Conservation (phyloP, 352 stramenopile genomes). For the Pythium scleroteichum region DNA sequence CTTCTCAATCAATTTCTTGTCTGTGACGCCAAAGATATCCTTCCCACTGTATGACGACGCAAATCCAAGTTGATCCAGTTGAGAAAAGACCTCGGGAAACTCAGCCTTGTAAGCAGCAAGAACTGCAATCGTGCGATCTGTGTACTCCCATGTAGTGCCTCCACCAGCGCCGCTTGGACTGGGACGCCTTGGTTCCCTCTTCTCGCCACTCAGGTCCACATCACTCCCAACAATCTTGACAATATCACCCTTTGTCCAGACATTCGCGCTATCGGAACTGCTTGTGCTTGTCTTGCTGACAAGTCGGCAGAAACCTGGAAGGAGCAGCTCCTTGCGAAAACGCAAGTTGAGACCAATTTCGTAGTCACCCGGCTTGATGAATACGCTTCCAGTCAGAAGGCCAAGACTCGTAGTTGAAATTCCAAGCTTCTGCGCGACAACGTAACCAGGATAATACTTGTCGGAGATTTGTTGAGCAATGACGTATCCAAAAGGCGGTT, state of each 20-base stretch:
- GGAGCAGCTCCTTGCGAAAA: slow-evolving; percentile 79
- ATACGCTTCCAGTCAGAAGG: slow-evolving; percentile 92
- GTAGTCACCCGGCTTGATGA: slow-evolving; percentile 90
- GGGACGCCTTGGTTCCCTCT: slow-evolving; percentile 29
- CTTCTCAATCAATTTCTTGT: slow-evolving; percentile 53
- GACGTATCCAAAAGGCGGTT: slow-evolving; percentile 96
- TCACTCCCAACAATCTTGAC: slow-evolving; percentile 92
- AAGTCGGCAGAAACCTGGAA: slow-evolving; percentile 93
- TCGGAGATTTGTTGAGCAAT: slow-evolving; percentile 93
- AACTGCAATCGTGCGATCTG: slow-evolving; percentile 92
- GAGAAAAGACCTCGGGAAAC: slow-evolving; percentile 93
- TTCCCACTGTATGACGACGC: slow-evolving; percentile 88
- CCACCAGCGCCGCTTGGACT: slow-evolving; percentile 20
- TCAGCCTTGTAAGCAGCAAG: slow-evolving; percentile 92
- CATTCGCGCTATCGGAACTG: slow-evolving; percentile 35
- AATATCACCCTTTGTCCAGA: slow-evolving; percentile 91
- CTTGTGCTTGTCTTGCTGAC: slow-evolving; percentile 31
- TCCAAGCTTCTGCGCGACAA: slow-evolving; percentile 89
- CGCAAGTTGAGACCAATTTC: slow-evolving; percentile 90
- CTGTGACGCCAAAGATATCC: slow-evolving; percentile 82
- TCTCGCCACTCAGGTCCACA: slow-evolving; percentile 35
- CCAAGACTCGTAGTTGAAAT: slow-evolving; percentile 92
- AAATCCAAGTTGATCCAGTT: slow-evolving; percentile 87
- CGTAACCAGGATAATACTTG: slow-evolving; percentile 69
- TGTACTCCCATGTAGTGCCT: slow-evolving; percentile 95